phyloP scores from a whole-genome alignment of 2,329 filamentous ascomycete genomes.

The Arthrobotrys conoides region DNA sequence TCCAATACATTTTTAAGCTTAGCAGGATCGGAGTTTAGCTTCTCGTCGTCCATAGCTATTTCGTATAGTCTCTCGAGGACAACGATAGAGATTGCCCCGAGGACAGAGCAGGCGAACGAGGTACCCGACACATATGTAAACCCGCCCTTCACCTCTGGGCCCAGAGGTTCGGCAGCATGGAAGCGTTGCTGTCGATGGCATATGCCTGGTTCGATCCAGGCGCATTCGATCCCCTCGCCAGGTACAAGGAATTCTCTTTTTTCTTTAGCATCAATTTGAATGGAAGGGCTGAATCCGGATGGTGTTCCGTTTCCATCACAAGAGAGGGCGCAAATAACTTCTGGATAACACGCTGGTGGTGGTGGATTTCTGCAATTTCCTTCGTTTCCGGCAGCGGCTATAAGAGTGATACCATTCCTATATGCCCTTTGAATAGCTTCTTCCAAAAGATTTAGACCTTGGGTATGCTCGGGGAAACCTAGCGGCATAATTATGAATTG shows the following conservation, averaged over 20 bases:
- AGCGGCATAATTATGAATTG: conserved; percentile 10
- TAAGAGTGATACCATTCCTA: neutral
- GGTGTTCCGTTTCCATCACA: conserved; percentile 12
- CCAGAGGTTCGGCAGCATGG: neutral
- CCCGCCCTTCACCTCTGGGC: neutral
- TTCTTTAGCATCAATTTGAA: neutral
- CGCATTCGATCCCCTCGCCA: conserved; percentile 6
- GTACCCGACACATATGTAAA: conserved; percentile 4
- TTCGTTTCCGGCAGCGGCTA: conserved; percentile 1
- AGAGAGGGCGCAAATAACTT: conserved; percentile 6
- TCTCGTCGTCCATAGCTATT: neutral
- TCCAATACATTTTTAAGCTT: neutral
- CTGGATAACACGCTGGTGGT: neutral
- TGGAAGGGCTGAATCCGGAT: conserved; percentile 9
- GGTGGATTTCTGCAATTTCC: neutral
- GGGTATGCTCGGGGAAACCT: neutral
- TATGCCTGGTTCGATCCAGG: conserved; percentile 1
- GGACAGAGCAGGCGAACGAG: conserved; percentile 13
- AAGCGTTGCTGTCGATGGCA: neutral
- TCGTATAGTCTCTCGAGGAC: conserved; percentile 1
- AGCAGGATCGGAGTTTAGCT: neutral
- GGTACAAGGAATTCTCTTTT: conserved; percentile 1
- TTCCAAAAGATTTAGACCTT: neutral
- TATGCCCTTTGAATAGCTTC: neutral
- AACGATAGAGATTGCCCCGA: neutral